Evolutionary conservation across 202 grass and related monocot species (phyloP).

Genomic region (Setaria italica): DNA sequence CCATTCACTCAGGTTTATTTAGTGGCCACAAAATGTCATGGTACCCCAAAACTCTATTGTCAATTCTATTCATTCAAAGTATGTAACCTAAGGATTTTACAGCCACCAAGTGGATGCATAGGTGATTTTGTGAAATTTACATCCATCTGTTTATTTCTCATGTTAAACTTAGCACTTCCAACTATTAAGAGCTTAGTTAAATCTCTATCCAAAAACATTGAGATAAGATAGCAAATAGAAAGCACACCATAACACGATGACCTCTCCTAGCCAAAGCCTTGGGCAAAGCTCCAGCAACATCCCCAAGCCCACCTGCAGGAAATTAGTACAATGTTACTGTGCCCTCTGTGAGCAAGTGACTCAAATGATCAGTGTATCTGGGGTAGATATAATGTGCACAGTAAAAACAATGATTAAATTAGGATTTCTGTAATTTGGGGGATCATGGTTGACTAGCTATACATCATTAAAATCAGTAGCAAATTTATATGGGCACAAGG

Average conservation of each 20-base stretch:
- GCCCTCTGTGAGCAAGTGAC: neutral
- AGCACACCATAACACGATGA: slow-evolving; percentile 91
- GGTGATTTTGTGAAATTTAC: slow-evolving; percentile 2
- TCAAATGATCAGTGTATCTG: neutral
- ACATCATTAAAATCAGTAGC: neutral
- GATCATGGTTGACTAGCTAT: neutral
- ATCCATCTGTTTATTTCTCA: slow-evolving; percentile 16
- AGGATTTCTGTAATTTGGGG: neutral
- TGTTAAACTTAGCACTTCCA: slow-evolving; percentile 22
- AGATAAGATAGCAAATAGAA: slow-evolving; percentile 27
- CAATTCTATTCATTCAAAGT: slow-evolving; percentile 1
- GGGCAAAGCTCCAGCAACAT: slow-evolving; percentile 95
- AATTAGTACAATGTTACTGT: slow-evolving; percentile 46
- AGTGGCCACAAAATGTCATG: slow-evolving; percentile 13
- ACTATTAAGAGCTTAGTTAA: slow-evolving; percentile 34
- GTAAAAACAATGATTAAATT: slow-evolving; percentile 15
- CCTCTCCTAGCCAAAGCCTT: slow-evolving; percentile 92
- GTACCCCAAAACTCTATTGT: slow-evolving; percentile 14
- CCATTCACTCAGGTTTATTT: neutral
- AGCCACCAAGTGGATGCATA: neutral
- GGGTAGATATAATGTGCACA: slow-evolving; percentile 18
- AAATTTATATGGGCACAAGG: neutral
- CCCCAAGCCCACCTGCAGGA: slow-evolving; percentile 89
- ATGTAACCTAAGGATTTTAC: slow-evolving; percentile 27
- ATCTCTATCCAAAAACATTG: slow-evolving; percentile 36